Base-by-base conservation (phyloP, 345 rosid species). In the Rhodomyrtus tomentosa region DNA sequence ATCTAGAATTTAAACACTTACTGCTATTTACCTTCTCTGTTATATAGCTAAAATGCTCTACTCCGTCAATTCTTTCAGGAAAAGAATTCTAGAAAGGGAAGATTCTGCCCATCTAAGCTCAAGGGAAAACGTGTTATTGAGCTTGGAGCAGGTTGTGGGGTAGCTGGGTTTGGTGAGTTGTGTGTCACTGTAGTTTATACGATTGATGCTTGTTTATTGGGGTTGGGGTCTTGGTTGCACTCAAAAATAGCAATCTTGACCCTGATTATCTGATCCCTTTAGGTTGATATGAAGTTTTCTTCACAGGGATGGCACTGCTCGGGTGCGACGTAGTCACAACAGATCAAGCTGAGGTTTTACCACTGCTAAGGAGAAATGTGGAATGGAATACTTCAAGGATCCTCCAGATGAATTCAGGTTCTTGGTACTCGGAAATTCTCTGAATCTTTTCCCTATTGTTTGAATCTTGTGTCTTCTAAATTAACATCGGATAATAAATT, bases 61-160 rank as follows among this genome's bases (percentile, higher is more conserved):
- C 40, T 40, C 55, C 24, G 3, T 81, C 56, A 59, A 15, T 62
- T 50, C 36, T 82, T 85, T 81, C 91, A 95, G 98, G 99, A 93
- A 87, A 96, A 92, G 86, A 95, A 96, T 89, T 91, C 96, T 86
- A 92, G 97, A 89, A 95, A 89, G 88, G 99, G 99, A 85, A 92
- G 90, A 88, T 95, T 96, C 88, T 92, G 90, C 88, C 92, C 93
- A 13, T 91, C 95, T 68, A 96, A 94, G 88, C 93, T 96, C 72
- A 93, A 94, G 91, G 98, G 99, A 87, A 95, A 93, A 87, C 96
- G 96, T 83, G 98, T 84, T 50, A 91, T 96, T 84, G 98, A 96
- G 87, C 98, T 96, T 76, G 99, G 99, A 87, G 98, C 98, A 0
- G 99, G 99, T 83, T 96, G 99, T 82, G 98, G 99, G 50, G 97